Conservation (phyloP, 306 rosid genomes). For the Casuarina cunninghamiana region DNA sequence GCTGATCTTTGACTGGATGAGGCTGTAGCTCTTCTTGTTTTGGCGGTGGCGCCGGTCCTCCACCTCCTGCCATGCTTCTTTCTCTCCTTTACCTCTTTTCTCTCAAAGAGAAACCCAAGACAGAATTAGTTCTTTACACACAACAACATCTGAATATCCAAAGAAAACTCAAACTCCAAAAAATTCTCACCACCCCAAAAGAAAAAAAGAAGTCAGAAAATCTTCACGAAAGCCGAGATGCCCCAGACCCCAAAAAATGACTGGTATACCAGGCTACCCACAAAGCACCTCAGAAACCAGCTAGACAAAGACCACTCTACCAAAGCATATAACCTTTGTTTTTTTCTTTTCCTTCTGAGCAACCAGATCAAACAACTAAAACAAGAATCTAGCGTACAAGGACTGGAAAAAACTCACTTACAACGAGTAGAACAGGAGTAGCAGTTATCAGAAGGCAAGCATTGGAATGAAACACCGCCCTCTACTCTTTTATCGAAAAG, state of each 20-base stretch:
- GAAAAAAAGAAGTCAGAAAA: conserved; percentile 4
- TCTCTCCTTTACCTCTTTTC: conserved; percentile 21
- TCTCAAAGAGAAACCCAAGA: conserved; percentile 14
- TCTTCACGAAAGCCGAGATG: conserved; percentile 28
- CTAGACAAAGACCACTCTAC: background rate
- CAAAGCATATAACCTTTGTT: background rate
- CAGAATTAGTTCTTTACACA: conserved; percentile 7
- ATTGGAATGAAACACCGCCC: conserved; percentile 19
- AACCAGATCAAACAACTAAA: background rate
- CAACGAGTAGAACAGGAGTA: background rate
- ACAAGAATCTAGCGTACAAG: background rate
- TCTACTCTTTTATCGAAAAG: conserved; percentile 24
- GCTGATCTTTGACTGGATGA: conserved; percentile 84
- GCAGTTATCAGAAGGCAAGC: conserved; percentile 10
- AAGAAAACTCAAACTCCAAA: conserved; percentile 11
- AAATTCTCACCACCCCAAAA: conserved; percentile 13
- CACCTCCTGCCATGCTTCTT: conserved; percentile 60
- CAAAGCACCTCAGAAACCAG: conserved; percentile 22
- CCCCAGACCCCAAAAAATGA: conserved; percentile 26
- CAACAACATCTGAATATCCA: conserved; percentile 22
- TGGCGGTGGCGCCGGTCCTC: conserved; percentile 73
- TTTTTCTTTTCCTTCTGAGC: background rate
- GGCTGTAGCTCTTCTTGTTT: conserved; percentile 91
- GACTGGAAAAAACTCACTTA: background rate
- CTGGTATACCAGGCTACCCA: conserved; percentile 12